Base-by-base conservation (phyloP, 2,329 filamentous ascomycete species). In the Diaporthe longicolla region DNA sequence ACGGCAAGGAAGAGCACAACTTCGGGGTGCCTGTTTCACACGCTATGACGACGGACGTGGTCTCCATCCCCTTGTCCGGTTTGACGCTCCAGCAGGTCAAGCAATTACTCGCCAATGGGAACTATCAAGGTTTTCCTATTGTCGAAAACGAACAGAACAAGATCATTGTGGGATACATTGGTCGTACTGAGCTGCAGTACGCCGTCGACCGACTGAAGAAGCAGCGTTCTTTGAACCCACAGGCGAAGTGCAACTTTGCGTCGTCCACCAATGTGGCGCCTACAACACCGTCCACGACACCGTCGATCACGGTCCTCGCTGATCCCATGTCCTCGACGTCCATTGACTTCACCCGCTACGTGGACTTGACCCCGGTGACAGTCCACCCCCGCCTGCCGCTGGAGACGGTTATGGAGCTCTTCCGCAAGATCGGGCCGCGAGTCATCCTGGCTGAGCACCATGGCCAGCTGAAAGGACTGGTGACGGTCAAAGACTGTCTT, bases 381-480 rank as follows among this genome's bases (percentile, higher is more conserved):
- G 95, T 95, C 0, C 97, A 99, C 80, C 97, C 97, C 0, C 92
- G 95, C 1, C 90, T 98, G 0, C 94, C 96, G 0, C 90, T 99
- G 0, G 97, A 99, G 84, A 99, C 97, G 0, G 96, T 97, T 43
- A 98, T 99, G 95, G 97, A 99, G 81, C 88, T 99, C 15, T 99
- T 99, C 87, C 96, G 96, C 82, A 99, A 98, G 85, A 97, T 99
- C 82, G 97, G 97, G 0, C 97, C 96, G 0, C 91, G 97, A 1
- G 95, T 98, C 8, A 96, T 99, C 66, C 88, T 99, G 4, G 93
- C 98, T 52, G 97, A 99, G 82, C 93, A 98, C 81, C 93, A 94
- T 74, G 97, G 97, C 19, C 90, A 91, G 66, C 88, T 99, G 2
- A 90, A 90, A 0, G 97, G 97, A 0, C 88, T 99, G 0, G 94